Conservation (phyloP, 441 rosid species). For the Euphorbia corollata region DNA sequence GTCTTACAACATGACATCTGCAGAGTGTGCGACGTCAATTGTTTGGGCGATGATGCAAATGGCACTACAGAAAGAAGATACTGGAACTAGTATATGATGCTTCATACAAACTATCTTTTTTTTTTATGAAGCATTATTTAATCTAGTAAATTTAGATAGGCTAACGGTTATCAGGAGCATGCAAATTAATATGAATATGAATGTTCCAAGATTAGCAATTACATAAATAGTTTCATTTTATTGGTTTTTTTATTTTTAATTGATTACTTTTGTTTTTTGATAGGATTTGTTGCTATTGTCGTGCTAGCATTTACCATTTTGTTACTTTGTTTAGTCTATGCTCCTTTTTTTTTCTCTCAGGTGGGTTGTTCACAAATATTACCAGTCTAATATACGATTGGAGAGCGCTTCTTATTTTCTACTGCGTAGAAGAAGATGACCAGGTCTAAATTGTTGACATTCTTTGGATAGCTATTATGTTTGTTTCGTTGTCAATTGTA, state of each 20-base stretch:
- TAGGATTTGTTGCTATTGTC: neutral
- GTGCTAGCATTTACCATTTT: neutral
- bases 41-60: constrained; percentile 82
- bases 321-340: constrained; percentile 16
- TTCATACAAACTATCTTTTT: neutral
- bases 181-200: constrained; percentile 6
- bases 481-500: neutral
- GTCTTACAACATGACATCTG: constrained; percentile 73
- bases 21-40: constrained; percentile 79
- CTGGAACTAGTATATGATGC: constrained; percentile 34
- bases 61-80: constrained; percentile 49
- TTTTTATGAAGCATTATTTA: neutral
- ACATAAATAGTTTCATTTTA: neutral
- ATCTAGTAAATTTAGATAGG: neutral
- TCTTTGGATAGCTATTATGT: neutral
- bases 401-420: no score
- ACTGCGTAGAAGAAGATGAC: no score
- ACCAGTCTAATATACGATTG: constrained; percentile 35
- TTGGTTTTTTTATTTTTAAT: neutral
- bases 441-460: no score
- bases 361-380: constrained; percentile 46
- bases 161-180: neutral
- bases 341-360: constrained; percentile 30
- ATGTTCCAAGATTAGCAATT: neutral
- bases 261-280: neutral